These are phyloP conservation scores for Ulvella scutata DNA, from an alignment of 139 green algal species.

Conservation along the genomic window DNA sequence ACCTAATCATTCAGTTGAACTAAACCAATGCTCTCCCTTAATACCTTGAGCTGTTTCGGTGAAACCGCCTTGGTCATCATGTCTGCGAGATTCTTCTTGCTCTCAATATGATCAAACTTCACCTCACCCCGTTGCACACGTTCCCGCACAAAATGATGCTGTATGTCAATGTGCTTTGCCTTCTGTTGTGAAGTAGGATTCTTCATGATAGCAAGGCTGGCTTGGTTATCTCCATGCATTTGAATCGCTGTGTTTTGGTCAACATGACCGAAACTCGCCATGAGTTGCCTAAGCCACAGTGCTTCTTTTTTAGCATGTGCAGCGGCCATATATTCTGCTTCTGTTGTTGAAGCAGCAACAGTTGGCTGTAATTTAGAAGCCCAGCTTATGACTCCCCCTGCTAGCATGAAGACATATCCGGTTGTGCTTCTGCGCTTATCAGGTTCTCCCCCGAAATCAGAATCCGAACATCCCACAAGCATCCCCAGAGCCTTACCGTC, in stretches of 20 bases:
- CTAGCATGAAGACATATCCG: slow-evolving; percentile 24
- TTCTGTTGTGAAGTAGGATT: slow-evolving; percentile 7
- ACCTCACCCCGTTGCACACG: slow-evolving; percentile 7
- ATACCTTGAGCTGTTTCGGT: too few species aligned
- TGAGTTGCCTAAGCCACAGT: slow-evolving; percentile 21
- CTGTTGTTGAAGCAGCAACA: slow-evolving; percentile 25
- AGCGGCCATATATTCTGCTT: slow-evolving; percentile 35
- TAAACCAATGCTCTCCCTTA: too few species aligned
- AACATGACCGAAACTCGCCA: too few species aligned
- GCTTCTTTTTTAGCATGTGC: slow-evolving; percentile 18
- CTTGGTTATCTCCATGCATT: slow-evolving; percentile 21
- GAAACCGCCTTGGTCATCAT: too few species aligned
- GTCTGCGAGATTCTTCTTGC: slow-evolving; percentile 12
- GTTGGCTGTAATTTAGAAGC: slow-evolving; percentile 19
- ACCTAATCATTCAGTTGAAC: too few species aligned
- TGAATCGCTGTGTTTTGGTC: too few species aligned
- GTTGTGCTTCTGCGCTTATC: slow-evolving; percentile 18
- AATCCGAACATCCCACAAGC: slow-evolving; percentile 23
- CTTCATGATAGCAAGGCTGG: slow-evolving; percentile 10
- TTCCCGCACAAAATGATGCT: slow-evolving; percentile 21
- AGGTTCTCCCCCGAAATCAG: slow-evolving; percentile 19
- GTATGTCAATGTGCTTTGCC: slow-evolving; percentile 31
- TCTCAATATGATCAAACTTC: slow-evolving; percentile 6
- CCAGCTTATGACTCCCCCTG: slow-evolving; percentile 25
- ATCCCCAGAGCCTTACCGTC: neutral